A percentile compares a stretch with the other conserved stretches of the same genome.
Evolutionary conservation across 345 rosid genomes (phyloP).

Genomic region (Salix exigua): DNA sequence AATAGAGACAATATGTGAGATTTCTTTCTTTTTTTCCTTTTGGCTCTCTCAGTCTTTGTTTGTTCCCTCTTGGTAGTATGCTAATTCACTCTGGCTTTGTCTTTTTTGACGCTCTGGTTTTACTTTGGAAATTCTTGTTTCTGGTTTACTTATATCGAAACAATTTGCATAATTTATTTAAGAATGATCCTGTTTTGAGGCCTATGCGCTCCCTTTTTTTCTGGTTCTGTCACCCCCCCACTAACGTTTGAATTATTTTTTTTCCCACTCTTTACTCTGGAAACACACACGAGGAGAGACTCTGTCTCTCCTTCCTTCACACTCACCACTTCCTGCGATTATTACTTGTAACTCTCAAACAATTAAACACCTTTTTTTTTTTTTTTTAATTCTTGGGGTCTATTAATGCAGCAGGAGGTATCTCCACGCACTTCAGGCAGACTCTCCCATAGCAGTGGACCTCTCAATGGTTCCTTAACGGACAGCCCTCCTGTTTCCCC

Average conservation of each 20-base stretch:
- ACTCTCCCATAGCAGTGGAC: conserved; percentile 87
- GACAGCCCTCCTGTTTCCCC: conserved; percentile 99
- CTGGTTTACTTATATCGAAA: neutral
- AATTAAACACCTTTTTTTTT: neutral
- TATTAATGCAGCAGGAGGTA: conserved; percentile 66
- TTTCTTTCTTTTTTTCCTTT: neutral
- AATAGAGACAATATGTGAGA: neutral
- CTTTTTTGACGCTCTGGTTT: neutral
- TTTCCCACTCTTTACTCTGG: neutral
- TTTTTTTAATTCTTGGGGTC: neutral
- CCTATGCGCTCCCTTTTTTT: no score
- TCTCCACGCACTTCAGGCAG: conserved; percentile 84
- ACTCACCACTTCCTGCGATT: no score
- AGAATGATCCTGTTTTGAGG: neutral
- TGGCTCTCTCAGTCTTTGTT: neutral
- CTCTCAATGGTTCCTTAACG: conserved; percentile 73
- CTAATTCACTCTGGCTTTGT: neutral
- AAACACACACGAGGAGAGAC: neutral
- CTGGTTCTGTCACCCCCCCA: neutral
- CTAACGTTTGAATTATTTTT: neutral
- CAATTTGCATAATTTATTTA: neutral
- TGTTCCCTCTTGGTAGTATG: neutral
- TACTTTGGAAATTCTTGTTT: neutral
- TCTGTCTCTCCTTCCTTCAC: neutral
- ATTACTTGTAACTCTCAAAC: neutral